phyloP scores from a whole-genome alignment of 176 grass and related monocot species.

The Paspalum notatum region DNA sequence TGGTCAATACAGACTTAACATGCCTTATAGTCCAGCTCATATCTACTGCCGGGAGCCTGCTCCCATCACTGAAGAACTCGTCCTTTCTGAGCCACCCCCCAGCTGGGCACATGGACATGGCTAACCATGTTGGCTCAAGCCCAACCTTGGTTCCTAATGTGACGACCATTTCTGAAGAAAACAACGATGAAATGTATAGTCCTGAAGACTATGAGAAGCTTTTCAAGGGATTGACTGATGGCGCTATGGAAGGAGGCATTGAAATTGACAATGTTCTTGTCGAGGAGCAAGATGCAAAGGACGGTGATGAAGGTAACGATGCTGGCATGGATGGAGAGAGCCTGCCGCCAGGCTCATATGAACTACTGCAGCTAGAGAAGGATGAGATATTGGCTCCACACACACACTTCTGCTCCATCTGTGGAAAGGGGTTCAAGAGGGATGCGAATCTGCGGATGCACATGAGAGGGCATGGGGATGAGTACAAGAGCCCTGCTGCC shows the following conservation, averaged over 20 bases:
- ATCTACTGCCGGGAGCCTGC: constrained; percentile 67
- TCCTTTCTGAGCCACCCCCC: constrained; percentile 36
- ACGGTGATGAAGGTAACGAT: constrained; percentile 48
- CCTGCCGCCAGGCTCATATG: constrained; percentile 49
- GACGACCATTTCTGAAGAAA: constrained; percentile 27
- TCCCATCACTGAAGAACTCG: constrained; percentile 55
- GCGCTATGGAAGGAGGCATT: constrained; percentile 28
- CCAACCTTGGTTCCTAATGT: constrained; percentile 33
- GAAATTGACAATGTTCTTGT: constrained; percentile 27
- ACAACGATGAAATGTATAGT: constrained; percentile 33
- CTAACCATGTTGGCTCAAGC: constrained; percentile 39
- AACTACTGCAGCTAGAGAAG: constrained; percentile 75
- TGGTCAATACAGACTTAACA: constrained; percentile 62
- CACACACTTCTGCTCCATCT: constrained; percentile 76
- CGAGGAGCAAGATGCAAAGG: constrained; percentile 53
- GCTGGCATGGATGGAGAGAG: constrained; percentile 53
- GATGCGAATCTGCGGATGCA: constrained; percentile 87
- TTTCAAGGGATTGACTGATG: constrained; percentile 53
- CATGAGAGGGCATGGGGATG: constrained; percentile 78
- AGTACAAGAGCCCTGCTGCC: constrained; percentile 76
- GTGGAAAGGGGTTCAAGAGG: constrained; percentile 84
- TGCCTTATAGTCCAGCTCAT: constrained; percentile 73
- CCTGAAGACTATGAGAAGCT: constrained; percentile 55
- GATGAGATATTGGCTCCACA: constrained; percentile 86
- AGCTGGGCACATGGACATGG: constrained; percentile 17